These are phyloP conservation scores for Trichoderma simmonsii DNA, from an alignment of 2,329 filamentous ascomycete genomes.

Conservation along the genomic window DNA sequence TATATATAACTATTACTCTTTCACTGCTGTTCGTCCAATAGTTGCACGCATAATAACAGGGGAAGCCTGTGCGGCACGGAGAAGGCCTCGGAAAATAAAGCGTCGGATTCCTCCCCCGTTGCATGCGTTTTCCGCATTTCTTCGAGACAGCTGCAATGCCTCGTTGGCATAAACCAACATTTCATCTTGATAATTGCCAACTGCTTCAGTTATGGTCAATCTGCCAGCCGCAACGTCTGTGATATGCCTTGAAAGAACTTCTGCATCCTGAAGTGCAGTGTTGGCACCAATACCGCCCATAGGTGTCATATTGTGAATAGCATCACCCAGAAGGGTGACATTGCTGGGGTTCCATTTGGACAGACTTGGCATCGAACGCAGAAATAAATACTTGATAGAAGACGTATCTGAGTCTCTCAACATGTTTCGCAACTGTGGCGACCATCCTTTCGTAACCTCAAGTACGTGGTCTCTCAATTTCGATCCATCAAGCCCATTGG, in stretches of 20 bases:
- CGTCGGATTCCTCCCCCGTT: not conserved
- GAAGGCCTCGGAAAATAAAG: not conserved
- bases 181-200: not conserved
- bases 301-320: not conserved
- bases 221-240: too few species aligned
- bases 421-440: too few species aligned
- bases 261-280: not conserved
- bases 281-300: not conserved
- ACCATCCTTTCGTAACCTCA: too few species aligned
- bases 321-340: not conserved
- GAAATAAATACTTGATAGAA: too few species aligned
- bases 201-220: not conserved
- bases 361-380: too few species aligned
- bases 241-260: not conserved
- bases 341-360: not conserved
- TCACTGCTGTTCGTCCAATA: too few species aligned
- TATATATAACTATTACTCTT: too few species aligned
- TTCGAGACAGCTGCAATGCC: not conserved
- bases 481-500: too few species aligned
- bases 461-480: too few species aligned
- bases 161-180: not conserved
- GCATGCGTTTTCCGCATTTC: not conserved
- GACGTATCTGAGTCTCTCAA: too few species aligned
- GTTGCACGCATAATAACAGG: too few species aligned
- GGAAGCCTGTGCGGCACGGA: not conserved